These are phyloP conservation scores for Polygonum maritimum DNA, from an alignment of 148 eudicot species.

Conservation along the genomic window DNA sequence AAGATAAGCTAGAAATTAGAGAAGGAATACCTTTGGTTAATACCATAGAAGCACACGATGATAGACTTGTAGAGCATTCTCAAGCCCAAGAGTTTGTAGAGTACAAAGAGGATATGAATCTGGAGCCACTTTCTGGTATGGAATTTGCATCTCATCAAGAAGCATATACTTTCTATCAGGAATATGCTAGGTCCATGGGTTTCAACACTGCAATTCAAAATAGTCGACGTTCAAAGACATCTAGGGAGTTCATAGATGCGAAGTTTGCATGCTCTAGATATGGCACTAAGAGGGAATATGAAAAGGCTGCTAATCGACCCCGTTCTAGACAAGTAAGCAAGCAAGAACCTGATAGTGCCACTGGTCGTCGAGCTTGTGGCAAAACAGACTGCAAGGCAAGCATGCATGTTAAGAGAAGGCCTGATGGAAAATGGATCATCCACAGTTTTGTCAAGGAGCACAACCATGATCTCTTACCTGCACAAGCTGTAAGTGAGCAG, in stretches of 20 bases:
- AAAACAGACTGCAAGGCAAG: slow-evolving; percentile 99
- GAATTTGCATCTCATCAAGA: slow-evolving; percentile 92
- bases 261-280: slow-evolving; percentile 97
- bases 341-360: slow-evolving; percentile 68
- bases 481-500: slow-evolving; percentile 95
- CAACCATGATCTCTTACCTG: slow-evolving; percentile 92
- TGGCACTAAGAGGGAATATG: slow-evolving; percentile 94
- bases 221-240: slow-evolving; percentile 96
- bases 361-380: slow-evolving; percentile 83
- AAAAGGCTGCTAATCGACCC: slow-evolving; percentile 56
- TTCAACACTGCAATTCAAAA: slow-evolving; percentile 96
- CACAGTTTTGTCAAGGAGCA: slow-evolving; percentile 90
- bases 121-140: slow-evolving; percentile 93
- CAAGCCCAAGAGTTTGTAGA: slow-evolving; percentile 40
- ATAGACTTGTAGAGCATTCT: slow-evolving; percentile 40
- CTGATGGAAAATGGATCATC: slow-evolving; percentile 94
- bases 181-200: slow-evolving; percentile 94
- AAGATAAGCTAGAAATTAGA: slow-evolving; percentile 46
- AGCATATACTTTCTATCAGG: slow-evolving; percentile 95
- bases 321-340: slow-evolving; percentile 65
- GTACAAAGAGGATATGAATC: slow-evolving; percentile 56
- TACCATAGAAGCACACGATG: slow-evolving; percentile 29
- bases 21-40: slow-evolving; percentile 32
- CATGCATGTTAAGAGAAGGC: slow-evolving; percentile 97
- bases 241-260: slow-evolving; percentile 96